A percentile compares a stretch with the other conserved stretches of the same genome.
Conservation (phyloP, 495 filamentous ascomycete genomes). For the Lasiosphaeria ovina region DNA sequence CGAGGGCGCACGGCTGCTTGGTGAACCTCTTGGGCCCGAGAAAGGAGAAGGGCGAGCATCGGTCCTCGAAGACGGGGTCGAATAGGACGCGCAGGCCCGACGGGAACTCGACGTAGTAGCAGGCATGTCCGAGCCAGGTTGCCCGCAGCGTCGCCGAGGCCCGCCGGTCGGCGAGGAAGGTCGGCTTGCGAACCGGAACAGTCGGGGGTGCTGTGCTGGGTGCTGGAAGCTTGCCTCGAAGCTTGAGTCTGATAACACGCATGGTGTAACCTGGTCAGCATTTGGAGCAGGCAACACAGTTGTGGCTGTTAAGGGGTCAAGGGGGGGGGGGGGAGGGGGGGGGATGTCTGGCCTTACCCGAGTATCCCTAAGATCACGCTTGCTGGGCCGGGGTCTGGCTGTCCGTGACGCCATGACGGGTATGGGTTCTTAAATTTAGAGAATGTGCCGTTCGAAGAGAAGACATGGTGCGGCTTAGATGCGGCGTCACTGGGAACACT, state of each 20-base stretch:
- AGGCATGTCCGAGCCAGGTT: conserved; percentile 96
- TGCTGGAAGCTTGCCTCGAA: neutral
- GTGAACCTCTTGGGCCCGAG: conserved; percentile 81
- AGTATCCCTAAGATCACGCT: neutral
- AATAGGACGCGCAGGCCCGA: conserved; percentile 85
- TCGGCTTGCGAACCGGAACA: conserved; percentile 46
- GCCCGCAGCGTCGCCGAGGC: conserved; percentile 63
- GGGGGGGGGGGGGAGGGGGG: neutral
- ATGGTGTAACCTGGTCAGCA: too few relatives aligned
- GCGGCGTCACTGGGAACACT: conserved; percentile 12
- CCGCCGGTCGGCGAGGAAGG: conserved; percentile 61
- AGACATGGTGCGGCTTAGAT: conserved; percentile 21
- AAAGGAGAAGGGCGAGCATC: conserved; percentile 74
- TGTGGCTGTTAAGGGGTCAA: too few relatives aligned
- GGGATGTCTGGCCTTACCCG: neutral
- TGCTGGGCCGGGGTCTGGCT: neutral
- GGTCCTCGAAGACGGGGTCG: conserved; percentile 90
- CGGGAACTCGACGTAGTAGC: conserved; percentile 91
- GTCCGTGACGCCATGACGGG: neutral
- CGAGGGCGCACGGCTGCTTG: conserved; percentile 69
- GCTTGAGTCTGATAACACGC: neutral
- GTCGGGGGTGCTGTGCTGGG: neutral
- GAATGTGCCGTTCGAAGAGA: neutral
- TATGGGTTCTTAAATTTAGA: neutral
- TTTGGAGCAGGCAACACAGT: too few relatives aligned